Evolutionary conservation across 169 alveolate genomes (phyloP), one percentile per base, ranked within the genome.

Genomic region (Plasmodium fragile): DNA sequence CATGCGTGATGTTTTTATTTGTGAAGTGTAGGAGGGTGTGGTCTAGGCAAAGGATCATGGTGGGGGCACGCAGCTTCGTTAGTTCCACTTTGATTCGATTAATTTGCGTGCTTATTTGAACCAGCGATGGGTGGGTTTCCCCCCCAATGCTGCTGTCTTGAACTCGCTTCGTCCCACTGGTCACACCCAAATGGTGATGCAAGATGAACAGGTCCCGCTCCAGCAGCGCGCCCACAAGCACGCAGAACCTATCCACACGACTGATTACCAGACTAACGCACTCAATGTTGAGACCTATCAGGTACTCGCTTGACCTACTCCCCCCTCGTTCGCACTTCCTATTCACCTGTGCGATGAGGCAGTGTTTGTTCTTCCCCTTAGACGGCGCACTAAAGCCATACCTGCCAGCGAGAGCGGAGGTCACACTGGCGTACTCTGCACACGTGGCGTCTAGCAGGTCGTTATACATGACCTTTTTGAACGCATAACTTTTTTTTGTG

Each of bases 141-240:
- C 11, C 53, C 53, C 22, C 7, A 13, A 1, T 65, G 36, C 75
- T 0, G 8, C 16, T 10, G 16, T 65, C 2, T 2, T 0, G 28
- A 59, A 1, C 3, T 39, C 73, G 5, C 25, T 78, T 22, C 30
- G 16, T 28, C 1, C 30, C 55, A 34, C 32, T 4, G 18, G 32
- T 13, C 6, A 16, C n/a, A 1, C 32, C 70, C 45, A 78, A 36
- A 32, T 55, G 25, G 45, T 82, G 41, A 4, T 82, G 59, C 70
- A 82, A n/a, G n/a, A 82, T 41, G 28, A 18, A 82, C n/a, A 82
- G 25, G 7, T 82, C 79, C 30, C 45, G n/a, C 71, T 82, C 91
- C n/a, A 45, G 16, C 32, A 82, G 16, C 2, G 32, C 28, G 4
- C 71, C 32, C n/a, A 55, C 30, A 25, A 82, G n/a, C 30, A 3